Evolutionary conservation across 805 yeast genomes (phyloP).

Genomic region (Wickerhamiella kurtzmanii): DNA sequence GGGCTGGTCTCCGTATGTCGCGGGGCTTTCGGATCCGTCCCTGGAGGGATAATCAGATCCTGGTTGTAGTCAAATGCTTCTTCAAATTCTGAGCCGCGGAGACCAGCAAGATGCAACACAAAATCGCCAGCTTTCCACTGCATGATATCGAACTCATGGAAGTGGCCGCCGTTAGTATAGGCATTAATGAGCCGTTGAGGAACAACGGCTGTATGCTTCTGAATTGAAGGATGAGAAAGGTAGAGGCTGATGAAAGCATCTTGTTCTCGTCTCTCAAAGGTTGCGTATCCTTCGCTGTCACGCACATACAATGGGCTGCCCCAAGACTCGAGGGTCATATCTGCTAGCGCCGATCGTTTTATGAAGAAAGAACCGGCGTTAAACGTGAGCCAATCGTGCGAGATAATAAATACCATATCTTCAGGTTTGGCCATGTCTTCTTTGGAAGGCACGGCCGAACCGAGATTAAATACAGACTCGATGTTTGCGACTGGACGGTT

Average conservation of each 20-base stretch:
- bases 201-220: constrained; percentile 20
- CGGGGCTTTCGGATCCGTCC: background rate
- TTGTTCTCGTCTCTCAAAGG: constrained; percentile 19
- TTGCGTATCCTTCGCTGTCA: constrained; percentile 3
- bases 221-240: constrained; percentile 13
- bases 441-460: constrained; percentile 1
- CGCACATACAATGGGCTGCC: constrained; percentile 15
- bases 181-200: constrained; percentile 24
- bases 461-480: constrained; percentile 5
- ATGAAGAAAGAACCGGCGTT: constrained; percentile 26
- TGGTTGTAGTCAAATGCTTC: background rate
- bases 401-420: constrained; percentile 19
- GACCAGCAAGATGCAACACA: constrained; percentile 24
- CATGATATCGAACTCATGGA: constrained; percentile 5
- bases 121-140: constrained; percentile 20
- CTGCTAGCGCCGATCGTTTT: constrained; percentile 16
- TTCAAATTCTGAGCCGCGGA: background rate
- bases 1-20: background rate
- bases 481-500: constrained; percentile 16
- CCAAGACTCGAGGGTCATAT: constrained; percentile 23
- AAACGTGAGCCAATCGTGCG: constrained; percentile 22
- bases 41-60: background rate
- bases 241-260: constrained; percentile 17
- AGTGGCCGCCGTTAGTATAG: constrained; percentile 12
- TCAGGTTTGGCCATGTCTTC: constrained; percentile 13